A percentile compares a stretch with the other conserved stretches of the same genome.
phyloP scores from a whole-genome alignment of 2,329 filamentous ascomycete genomes.

The Tothia fuscella region DNA sequence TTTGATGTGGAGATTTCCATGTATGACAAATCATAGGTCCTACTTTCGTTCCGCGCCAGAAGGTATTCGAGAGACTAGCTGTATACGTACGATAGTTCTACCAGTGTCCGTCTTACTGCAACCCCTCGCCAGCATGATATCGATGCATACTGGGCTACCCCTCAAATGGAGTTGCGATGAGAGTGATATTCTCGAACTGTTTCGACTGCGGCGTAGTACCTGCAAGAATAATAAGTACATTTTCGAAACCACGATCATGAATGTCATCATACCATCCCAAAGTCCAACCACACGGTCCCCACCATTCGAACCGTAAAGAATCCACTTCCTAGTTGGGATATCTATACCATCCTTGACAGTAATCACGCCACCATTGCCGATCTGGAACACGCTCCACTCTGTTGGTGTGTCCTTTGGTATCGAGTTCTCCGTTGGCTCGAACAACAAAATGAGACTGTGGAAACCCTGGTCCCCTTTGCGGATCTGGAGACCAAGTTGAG shows the following conservation, averaged over 20 bases:
- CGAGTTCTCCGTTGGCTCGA: not conserved
- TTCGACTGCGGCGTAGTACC: not conserved
- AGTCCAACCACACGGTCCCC: slow-evolving; percentile 7
- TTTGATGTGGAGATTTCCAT: too few species aligned
- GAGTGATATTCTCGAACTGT: not conserved
- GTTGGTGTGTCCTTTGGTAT: slow-evolving; percentile 2
- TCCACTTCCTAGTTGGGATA: slow-evolving; percentile 6
- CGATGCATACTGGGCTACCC: too few species aligned
- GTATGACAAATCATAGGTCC: too few species aligned
- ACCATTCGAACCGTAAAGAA: slow-evolving; percentile 7
- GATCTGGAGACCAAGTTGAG: not conserved
- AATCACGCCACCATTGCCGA: not conserved
- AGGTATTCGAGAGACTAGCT: too few species aligned
- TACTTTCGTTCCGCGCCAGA: too few species aligned
- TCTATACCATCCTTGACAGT: slow-evolving; percentile 6
- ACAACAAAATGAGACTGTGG: not conserved
- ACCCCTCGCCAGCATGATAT: too few species aligned
- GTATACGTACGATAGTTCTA: too few species aligned
- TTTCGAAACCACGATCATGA: too few species aligned
- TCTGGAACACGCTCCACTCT: slow-evolving; percentile 8
- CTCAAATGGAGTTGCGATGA: too few species aligned
- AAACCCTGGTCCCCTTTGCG: not conserved
- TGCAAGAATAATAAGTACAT: too few species aligned
- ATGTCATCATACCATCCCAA: slow-evolving; percentile 10
- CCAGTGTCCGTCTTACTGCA: too few species aligned